Percentiles rank a stretch among this genome's conserved stretches.
Evolutionary conservation across 768 basidiomycete species (phyloP).

Genomic region (Macrolepiota dolichaula): DNA sequence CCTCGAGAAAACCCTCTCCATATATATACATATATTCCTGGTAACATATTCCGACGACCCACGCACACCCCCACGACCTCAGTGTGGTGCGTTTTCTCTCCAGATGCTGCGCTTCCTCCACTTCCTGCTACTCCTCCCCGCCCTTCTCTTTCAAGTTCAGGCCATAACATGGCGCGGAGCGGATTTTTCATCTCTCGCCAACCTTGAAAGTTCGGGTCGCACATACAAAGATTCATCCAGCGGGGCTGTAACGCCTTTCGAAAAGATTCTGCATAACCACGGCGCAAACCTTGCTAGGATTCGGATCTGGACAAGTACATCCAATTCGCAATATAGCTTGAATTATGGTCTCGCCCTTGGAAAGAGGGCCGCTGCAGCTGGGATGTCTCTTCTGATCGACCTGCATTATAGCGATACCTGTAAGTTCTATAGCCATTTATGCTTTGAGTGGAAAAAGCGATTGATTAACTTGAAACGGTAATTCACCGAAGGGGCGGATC

Average conservation of each 20-base stretch:
- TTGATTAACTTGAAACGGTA: neutral
- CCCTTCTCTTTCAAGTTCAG: conserved; percentile 15
- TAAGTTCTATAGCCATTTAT: conserved; percentile 21
- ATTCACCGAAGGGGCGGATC: conserved; percentile 52
- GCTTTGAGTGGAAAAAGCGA: neutral
- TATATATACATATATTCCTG: conserved; percentile 1
- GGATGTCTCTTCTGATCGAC: conserved; percentile 53
- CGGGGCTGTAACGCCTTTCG: conserved; percentile 34
- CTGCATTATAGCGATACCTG: conserved; percentile 66
- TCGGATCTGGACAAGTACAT: conserved; percentile 62
- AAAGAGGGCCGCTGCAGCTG: conserved; percentile 52
- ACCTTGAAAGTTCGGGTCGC: conserved; percentile 47
- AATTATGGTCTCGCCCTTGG: conserved; percentile 50
- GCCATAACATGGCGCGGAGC: conserved; percentile 50
- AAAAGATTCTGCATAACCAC: conserved; percentile 49
- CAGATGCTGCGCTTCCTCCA: neutral
- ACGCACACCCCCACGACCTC: neutral
- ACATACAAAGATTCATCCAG: conserved; percentile 36
- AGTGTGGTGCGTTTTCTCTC: too few species aligned
- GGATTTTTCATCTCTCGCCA: conserved; percentile 52
- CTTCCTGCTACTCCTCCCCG: neutral
- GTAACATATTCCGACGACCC: neutral
- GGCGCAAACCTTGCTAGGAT: conserved; percentile 59
- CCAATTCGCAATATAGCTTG: conserved; percentile 44
- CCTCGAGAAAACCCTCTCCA: conserved; percentile 6